Conservation (phyloP, 768 basidiomycete species). For the Podaxis sp. region DNA sequence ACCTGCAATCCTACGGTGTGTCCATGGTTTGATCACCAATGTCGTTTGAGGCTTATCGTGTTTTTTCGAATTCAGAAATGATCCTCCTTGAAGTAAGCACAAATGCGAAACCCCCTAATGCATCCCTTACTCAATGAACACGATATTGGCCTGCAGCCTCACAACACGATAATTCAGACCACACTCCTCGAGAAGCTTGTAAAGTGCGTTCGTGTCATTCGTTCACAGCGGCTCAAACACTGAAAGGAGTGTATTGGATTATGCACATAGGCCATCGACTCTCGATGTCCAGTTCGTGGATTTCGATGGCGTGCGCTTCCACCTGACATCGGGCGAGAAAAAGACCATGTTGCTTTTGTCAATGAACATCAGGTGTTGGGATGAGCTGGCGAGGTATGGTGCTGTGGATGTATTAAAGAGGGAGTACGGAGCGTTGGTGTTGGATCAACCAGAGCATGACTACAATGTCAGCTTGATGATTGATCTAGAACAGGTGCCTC, state of each 20-base stretch:
- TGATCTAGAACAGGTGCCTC: conserved; percentile 83
- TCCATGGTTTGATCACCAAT: neutral
- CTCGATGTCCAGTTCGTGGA: conserved; percentile 97
- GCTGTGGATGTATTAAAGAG: conserved; percentile 75
- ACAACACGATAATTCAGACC: conserved; percentile 91
- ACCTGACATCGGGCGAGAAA: conserved; percentile 82
- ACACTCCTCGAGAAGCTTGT: conserved; percentile 83
- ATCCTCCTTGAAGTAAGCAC: conserved; percentile 78
- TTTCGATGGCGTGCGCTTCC: conserved; percentile 96
- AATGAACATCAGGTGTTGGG: conserved; percentile 98
- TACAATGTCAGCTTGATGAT: conserved; percentile 88
- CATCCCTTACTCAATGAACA: neutral
- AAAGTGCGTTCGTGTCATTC: conserved; percentile 53
- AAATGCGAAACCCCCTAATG: neutral
- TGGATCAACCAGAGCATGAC: conserved; percentile 73
- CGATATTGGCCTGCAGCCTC: conserved; percentile 50
- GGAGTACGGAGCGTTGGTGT: conserved; percentile 79
- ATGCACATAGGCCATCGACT: conserved; percentile 68
- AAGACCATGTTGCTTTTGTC: conserved; percentile 84
- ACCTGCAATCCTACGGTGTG: neutral
- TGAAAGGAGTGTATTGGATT: conserved; percentile 18
- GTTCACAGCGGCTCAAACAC: neutral
- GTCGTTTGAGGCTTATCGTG: neutral
- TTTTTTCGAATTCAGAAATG: conserved; percentile 41
- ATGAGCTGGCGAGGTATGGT: conserved; percentile 86